A percentile compares a stretch with the other conserved stretches of the same genome.
These are phyloP conservation scores for Linum usitatissimum DNA, from an alignment of 345 rosid species.

Conservation along the genomic window DNA sequence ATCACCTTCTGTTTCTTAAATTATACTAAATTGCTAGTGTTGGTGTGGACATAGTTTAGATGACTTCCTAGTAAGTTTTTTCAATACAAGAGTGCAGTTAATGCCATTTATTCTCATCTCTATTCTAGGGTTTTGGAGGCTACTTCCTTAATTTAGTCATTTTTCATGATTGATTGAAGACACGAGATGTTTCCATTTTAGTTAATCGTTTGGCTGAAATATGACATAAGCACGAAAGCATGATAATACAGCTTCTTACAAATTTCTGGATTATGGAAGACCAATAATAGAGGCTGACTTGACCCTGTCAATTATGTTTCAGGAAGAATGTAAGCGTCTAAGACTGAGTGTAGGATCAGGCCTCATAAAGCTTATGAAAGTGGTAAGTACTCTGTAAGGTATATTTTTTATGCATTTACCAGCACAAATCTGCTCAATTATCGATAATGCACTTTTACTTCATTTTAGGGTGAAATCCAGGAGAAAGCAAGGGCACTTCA, in stretches of 20 bases:
- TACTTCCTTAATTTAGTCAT: background rate
- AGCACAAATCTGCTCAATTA: background rate
- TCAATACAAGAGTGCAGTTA: background rate
- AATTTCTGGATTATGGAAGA: too few species aligned
- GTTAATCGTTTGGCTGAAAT: background rate
- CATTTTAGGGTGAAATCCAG: slow-evolving; percentile 66
- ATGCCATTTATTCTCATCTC: too few species aligned
- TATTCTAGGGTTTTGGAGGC: background rate
- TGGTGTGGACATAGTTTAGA: too few species aligned
- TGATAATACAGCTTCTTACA: too few species aligned
- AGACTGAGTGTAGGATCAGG: slow-evolving; percentile 63
- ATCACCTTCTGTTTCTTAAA: too few species aligned
- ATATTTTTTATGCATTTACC: slow-evolving; percentile 8
- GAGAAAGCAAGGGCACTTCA: slow-evolving; percentile 55
- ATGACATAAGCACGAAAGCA: too few species aligned
- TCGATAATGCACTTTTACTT: background rate
- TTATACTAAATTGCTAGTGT: too few species aligned
- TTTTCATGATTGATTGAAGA: background rate
- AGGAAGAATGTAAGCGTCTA: slow-evolving; percentile 79
- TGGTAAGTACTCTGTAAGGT: slow-evolving; percentile 39
- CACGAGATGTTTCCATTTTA: background rate
- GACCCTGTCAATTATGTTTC: slow-evolving; percentile 18
- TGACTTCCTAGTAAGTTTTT: too few species aligned
- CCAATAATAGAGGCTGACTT: background rate
- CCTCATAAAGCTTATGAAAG: slow-evolving; percentile 48